Evolutionary conservation across 2,329 filamentous ascomycete genomes (phyloP).

Genomic region (Phialocephala subalpina): DNA sequence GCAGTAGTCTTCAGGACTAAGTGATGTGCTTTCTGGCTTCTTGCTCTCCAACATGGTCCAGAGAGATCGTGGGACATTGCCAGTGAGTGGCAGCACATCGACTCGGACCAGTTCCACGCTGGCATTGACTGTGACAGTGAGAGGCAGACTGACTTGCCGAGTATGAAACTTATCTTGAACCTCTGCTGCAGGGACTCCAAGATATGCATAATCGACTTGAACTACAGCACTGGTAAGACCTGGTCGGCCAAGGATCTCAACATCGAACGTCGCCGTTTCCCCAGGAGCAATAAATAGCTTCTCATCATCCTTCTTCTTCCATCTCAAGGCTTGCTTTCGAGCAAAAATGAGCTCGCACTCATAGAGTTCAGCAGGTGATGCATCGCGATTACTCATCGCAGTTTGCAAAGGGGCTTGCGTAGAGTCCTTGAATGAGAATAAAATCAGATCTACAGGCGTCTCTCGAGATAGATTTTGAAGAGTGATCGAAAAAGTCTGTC

Average conservation of each 20-base stretch:
- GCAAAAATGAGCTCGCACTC: conserved; percentile 85
- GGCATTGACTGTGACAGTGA: conserved; percentile 91
- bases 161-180: conserved; percentile 82
- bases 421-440: conserved; percentile 91
- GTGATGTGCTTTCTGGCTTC: conserved; percentile 43
- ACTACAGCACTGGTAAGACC: conserved; percentile 82
- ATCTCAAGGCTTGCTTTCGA: conserved; percentile 73
- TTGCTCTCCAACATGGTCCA: conserved; percentile 56
- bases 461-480: conserved; percentile 77
- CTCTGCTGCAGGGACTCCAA: conserved; percentile 75
- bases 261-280: conserved; percentile 74
- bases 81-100: conserved; percentile 78
- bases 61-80: conserved; percentile 66
- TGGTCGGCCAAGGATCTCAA: conserved; percentile 87
- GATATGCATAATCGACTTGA: conserved; percentile 85
- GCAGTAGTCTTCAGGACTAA: conserved; percentile 71
- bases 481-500: conserved; percentile 77
- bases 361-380: conserved; percentile 80
- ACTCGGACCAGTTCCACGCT: conserved; percentile 84
- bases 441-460: conserved; percentile 81
- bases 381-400: conserved; percentile 78
- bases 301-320: conserved; percentile 58
- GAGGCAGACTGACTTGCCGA: conserved; percentile 79
- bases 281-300: conserved; percentile 71
- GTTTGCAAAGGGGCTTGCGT: conserved; percentile 80